Conservation (phyloP, 805 yeast species). For the Scheffersomyces coipomensis region DNA sequence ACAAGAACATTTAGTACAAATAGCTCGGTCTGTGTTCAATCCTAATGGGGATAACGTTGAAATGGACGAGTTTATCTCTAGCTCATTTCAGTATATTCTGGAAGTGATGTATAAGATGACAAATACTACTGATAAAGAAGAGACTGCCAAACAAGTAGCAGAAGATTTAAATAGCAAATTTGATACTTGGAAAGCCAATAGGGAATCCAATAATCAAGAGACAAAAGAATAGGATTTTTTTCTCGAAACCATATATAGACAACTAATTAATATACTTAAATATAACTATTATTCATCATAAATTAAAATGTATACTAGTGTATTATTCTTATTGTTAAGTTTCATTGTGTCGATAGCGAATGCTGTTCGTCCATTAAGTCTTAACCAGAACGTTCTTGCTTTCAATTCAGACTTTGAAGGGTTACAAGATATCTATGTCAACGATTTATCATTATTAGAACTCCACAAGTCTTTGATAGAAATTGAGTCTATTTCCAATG, state of each 20-base stretch:
- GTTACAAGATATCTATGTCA: slow-evolving; percentile 2
- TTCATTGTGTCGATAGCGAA: too few relatives aligned
- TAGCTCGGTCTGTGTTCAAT: slow-evolving; percentile 17
- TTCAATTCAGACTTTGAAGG: not conserved
- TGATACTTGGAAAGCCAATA: slow-evolving; percentile 24
- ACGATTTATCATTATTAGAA: slow-evolving; percentile 12
- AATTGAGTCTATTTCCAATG: slow-evolving; percentile 20
- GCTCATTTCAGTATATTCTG: slow-evolving; percentile 24
- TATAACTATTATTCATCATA: slow-evolving; percentile 1
- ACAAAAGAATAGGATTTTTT: not conserved
- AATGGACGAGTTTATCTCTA: slow-evolving; percentile 24
- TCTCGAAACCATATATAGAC: not conserved
- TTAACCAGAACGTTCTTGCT: not conserved
- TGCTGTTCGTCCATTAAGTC: not conserved
- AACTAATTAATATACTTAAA: not conserved
- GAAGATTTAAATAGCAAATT: slow-evolving; percentile 27
- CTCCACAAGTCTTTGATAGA: slow-evolving; percentile 26
- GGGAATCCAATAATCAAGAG: slow-evolving; percentile 6
- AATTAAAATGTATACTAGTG: not conserved
- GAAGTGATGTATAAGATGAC: slow-evolving; percentile 25
- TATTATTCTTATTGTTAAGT: not conserved
- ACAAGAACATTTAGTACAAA: not conserved
- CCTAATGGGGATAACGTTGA: slow-evolving; percentile 27
- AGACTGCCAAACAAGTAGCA: slow-evolving; percentile 33
- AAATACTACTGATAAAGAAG: slow-evolving; percentile 29